Conservation (phyloP, 106 monocot species). For the Phalaenopsis aphrodite region DNA sequence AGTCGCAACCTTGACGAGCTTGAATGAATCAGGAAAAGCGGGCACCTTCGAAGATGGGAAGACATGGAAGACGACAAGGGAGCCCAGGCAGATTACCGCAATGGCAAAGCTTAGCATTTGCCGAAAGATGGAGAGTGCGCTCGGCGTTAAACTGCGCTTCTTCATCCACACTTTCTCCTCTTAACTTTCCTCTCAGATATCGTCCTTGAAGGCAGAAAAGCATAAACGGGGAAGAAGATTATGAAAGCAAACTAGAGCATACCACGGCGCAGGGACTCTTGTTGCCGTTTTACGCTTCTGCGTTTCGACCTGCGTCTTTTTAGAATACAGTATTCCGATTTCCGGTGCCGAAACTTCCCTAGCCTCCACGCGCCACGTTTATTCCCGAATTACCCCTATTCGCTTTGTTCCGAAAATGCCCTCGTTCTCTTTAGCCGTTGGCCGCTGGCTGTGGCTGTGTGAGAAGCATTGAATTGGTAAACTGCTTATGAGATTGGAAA, state of each 20-base stretch:
- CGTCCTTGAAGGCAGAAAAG: background rate
- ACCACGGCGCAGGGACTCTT: background rate
- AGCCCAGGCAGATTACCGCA: slow-evolving; percentile 26
- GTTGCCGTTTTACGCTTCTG: background rate
- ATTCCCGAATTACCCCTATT: background rate
- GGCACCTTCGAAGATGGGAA: slow-evolving; percentile 19
- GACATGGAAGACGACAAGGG: slow-evolving; percentile 42
- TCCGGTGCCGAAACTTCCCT: background rate
- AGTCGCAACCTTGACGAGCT: slow-evolving; percentile 35
- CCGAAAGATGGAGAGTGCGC: slow-evolving; percentile 31
- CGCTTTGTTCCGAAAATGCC: background rate
- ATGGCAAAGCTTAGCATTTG: slow-evolving; percentile 45
- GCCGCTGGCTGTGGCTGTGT: too few relatives aligned
- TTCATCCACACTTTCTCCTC: slow-evolving; percentile 14
- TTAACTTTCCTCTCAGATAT: background rate
- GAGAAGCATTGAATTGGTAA: too few relatives aligned
- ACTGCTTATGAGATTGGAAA: too few relatives aligned
- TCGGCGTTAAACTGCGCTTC: slow-evolving; percentile 24
- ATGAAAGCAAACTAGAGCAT: background rate
- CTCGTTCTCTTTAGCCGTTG: too few relatives aligned
- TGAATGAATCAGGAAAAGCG: slow-evolving; percentile 11
- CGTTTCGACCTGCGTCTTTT: background rate
- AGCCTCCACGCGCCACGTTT: background rate
- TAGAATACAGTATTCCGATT: slow-evolving; percentile 1
- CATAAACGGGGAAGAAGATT: background rate